These are phyloP conservation scores for Pisolithus tinctorius DNA, from an alignment of 768 basidiomycete genomes.

Conservation along the genomic window DNA sequence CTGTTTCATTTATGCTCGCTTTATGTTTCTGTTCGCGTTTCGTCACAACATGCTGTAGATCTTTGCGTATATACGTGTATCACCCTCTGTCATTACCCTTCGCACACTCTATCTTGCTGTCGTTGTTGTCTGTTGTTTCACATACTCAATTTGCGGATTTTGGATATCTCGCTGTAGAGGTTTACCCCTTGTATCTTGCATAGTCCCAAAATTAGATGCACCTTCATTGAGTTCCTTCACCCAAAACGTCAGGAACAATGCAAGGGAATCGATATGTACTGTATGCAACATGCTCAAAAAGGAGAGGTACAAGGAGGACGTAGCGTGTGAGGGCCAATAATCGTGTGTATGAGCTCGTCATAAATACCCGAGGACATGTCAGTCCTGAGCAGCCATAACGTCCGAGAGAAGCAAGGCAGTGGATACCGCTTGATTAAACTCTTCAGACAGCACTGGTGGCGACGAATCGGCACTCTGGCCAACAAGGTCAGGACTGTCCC, in stretches of 20 bases:
- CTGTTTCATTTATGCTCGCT: not conserved
- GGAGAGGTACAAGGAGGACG: no score
- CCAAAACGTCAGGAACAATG: no score
- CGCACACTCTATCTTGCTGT: slow-evolving; percentile 6
- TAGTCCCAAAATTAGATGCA: slow-evolving; percentile 6
- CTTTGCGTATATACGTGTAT: slow-evolving; percentile 10
- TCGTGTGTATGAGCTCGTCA: not conserved
- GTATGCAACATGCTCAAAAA: no score
- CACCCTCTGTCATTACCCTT: slow-evolving; percentile 9
- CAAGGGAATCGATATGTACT: no score
- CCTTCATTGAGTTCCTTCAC: not conserved
- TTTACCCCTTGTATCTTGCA: slow-evolving; percentile 16
- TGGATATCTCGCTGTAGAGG: slow-evolving; percentile 22
- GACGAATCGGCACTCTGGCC: not conserved
- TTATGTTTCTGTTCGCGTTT: slow-evolving; percentile 12
- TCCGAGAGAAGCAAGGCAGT: not conserved
- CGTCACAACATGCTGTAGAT: slow-evolving; percentile 4
- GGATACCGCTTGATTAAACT: not conserved
- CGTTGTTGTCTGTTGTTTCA: slow-evolving; percentile 3
- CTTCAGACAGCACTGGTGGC: not conserved
- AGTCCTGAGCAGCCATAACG: not conserved
- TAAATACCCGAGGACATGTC: not conserved
- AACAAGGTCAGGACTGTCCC: not conserved
- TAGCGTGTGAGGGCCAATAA: no score
- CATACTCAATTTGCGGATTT: not conserved